Evolutionary conservation across 148 eudicot genomes (phyloP), one percentile per base, ranked within the genome.

Genomic region (Vaccinium vitisidaea): DNA sequence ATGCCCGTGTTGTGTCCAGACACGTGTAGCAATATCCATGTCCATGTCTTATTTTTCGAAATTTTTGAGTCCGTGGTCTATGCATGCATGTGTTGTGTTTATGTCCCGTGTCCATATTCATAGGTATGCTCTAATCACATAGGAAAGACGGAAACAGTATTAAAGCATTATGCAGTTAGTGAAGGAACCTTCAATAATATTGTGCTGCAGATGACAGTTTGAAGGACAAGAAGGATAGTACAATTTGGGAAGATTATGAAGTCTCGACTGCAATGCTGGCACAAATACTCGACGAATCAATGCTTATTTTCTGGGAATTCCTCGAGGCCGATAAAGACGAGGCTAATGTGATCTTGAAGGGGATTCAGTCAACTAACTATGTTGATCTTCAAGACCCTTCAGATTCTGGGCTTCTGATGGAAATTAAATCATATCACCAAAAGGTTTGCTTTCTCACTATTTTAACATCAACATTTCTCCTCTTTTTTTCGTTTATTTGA

Each of bases 231-330:
- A 90, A 83, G 73, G 93, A 84, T 30, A 82, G 82, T 85, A 82
- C 69, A 80, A 86, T 49, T 75, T 90, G 88, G 49, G 91, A 84
- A 79, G 86, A 87, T 16, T 86, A 80, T 61, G 90, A 79, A 18
- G 85, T 91, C n/a, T 86, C 98, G 43, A 84, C 94, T 1, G 86
- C 89, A 76, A 85, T 70, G 88, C 84, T 97, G 63, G 69, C 86
- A 12, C 92, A 93, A 75, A 89, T 90, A 71, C 90, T 95, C 2
- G 85, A 88, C 67, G 91, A 90, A 82, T 89, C 99, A 49, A 95
- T 95, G 92, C 87, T 55, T 13, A 80, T 90, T 48, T 94, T 95
- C 82, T 91, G 95, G 94, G 93, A 92, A 56, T 97, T 94, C 84
- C 75, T 97, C 53, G 90, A 84, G 43, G 85, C 94, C 12, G 98